Conservation (phyloP, 2,329 filamentous ascomycete species). For the Colletotrichum shisoi region DNA sequence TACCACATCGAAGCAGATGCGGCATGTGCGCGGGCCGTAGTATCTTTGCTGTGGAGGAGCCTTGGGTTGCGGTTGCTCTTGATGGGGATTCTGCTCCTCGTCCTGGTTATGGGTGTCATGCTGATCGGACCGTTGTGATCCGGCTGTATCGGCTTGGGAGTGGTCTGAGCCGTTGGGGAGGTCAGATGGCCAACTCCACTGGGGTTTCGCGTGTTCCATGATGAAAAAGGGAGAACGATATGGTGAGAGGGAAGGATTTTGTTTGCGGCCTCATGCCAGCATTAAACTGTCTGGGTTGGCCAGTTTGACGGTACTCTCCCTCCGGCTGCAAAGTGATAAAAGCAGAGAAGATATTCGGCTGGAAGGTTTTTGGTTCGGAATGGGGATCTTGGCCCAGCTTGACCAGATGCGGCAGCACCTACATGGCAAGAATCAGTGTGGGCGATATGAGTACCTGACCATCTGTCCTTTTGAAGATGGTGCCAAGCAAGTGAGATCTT, state of each 20-base stretch:
- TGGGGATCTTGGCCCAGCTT: constrained; percentile 18
- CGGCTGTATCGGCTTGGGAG: constrained; percentile 17
- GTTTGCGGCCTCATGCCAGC: not conserved
- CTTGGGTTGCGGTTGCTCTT: constrained; percentile 14
- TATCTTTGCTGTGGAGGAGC: constrained; percentile 49
- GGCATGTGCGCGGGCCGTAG: constrained; percentile 79
- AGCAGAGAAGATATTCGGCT: not conserved
- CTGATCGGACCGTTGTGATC: not conserved
- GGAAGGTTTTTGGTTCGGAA: constrained; percentile 1
- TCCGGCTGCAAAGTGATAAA: not conserved
- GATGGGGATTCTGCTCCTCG: not conserved
- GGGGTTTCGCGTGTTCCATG: constrained; percentile 31
- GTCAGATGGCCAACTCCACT: constrained; percentile 34
- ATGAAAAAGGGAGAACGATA: not conserved
- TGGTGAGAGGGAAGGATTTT: too few species aligned
- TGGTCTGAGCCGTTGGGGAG: constrained; percentile 12
- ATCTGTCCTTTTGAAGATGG: constrained; percentile 27
- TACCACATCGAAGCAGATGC: constrained; percentile 83
- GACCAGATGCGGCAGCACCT: constrained; percentile 28
- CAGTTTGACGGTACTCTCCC: not conserved
- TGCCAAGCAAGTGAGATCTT: constrained; percentile 16
- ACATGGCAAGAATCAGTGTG: constrained; percentile 28
- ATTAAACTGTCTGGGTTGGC: constrained; percentile 1
- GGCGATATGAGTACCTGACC: constrained; percentile 9
- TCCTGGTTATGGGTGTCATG: constrained; percentile 7